phyloP scores from a whole-genome alignment of 495 filamentous ascomycete genomes.

The Staphylotrichum tortipilum region DNA sequence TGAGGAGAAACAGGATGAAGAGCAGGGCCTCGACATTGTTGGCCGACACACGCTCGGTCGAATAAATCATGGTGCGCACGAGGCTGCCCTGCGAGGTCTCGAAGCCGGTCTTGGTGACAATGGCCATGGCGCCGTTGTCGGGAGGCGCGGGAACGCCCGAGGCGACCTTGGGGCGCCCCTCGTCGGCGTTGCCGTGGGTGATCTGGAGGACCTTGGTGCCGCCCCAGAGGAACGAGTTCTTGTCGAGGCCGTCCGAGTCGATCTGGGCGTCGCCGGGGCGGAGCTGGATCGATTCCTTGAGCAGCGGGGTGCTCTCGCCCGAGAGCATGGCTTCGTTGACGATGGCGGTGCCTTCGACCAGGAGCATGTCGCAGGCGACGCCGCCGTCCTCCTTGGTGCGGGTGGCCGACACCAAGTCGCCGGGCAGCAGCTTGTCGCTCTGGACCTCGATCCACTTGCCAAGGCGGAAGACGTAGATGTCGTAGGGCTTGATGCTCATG shows the following conservation, averaged over 20 bases:
- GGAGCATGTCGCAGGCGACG: slow-evolving; percentile 92
- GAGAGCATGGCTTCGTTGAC: slow-evolving; percentile 99
- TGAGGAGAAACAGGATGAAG: slow-evolving; percentile 92
- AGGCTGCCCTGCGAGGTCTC: slow-evolving; percentile 97
- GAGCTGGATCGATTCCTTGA: slow-evolving; percentile 94
- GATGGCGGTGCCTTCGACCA: slow-evolving; percentile 91
- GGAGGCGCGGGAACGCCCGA: slow-evolving; percentile 68
- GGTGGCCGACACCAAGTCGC: slow-evolving; percentile 90
- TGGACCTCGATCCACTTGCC: slow-evolving; percentile 81
- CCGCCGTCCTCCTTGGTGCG: slow-evolving; percentile 96
- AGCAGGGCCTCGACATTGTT: slow-evolving; percentile 90
- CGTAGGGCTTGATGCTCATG: slow-evolving; percentile 98
- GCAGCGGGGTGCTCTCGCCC: slow-evolving; percentile 89
- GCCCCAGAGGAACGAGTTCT: slow-evolving; percentile 91
- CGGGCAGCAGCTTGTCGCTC: slow-evolving; percentile 89
- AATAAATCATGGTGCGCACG: slow-evolving; percentile 99
- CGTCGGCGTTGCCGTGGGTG: slow-evolving; percentile 73
- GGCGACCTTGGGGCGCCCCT: slow-evolving; percentile 53
- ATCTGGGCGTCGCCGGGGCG: slow-evolving; percentile 75
- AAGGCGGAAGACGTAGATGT: slow-evolving; percentile 78
- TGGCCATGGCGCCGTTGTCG: slow-evolving; percentile 87
- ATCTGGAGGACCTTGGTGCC: slow-evolving; percentile 97
- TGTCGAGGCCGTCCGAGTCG: slow-evolving; percentile 87
- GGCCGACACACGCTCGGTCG: slow-evolving; percentile 94
- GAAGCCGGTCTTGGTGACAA: slow-evolving; percentile 95